A percentile compares a stretch with the other conserved stretches of the same genome.
phyloP scores from a whole-genome alignment of 495 filamentous ascomycete genomes.

The Friedmanniomyces endolithicus region DNA sequence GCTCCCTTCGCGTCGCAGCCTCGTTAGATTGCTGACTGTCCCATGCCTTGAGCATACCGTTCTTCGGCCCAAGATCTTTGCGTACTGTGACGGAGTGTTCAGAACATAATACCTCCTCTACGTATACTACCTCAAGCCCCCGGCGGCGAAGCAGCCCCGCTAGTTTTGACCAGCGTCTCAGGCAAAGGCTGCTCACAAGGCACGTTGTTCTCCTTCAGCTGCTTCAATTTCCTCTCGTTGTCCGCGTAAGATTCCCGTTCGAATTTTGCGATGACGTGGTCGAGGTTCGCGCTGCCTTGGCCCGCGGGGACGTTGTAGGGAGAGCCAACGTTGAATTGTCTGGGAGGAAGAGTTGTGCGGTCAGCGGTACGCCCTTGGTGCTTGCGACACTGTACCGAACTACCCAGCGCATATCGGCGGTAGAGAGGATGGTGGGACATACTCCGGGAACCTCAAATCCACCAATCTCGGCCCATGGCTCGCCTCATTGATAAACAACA shows the following conservation, averaged over 20 bases:
- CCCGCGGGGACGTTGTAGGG: conserved; percentile 55
- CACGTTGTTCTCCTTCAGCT: conserved; percentile 22
- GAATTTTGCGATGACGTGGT: conserved; percentile 50
- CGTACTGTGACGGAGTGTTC: background rate
- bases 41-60: too few relatives aligned
- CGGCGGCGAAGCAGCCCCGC: background rate
- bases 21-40: too few relatives aligned
- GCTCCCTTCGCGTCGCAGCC: too few relatives aligned
- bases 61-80: background rate
- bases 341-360: conserved; percentile 26
- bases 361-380: too few relatives aligned
- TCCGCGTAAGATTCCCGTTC: conserved; percentile 43
- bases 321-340: conserved; percentile 47
- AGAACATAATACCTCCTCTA: background rate
- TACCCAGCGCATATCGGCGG: too few relatives aligned
- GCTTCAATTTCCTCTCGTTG: conserved; percentile 35
- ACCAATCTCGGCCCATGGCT: conserved; percentile 28
- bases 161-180: conserved; percentile 4
- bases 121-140: background rate
- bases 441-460: conserved; percentile 58
- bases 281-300: conserved; percentile 43
- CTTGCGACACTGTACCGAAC: too few relatives aligned
- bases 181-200: conserved; percentile 20
- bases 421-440: conserved; percentile 28
- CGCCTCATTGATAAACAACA: conserved; percentile 48